A percentile compares a stretch with the other conserved stretches of the same genome.
Evolutionary conservation across 2,329 filamentous ascomycete genomes (phyloP).

Genomic region (Aspergillus bombycis): DNA sequence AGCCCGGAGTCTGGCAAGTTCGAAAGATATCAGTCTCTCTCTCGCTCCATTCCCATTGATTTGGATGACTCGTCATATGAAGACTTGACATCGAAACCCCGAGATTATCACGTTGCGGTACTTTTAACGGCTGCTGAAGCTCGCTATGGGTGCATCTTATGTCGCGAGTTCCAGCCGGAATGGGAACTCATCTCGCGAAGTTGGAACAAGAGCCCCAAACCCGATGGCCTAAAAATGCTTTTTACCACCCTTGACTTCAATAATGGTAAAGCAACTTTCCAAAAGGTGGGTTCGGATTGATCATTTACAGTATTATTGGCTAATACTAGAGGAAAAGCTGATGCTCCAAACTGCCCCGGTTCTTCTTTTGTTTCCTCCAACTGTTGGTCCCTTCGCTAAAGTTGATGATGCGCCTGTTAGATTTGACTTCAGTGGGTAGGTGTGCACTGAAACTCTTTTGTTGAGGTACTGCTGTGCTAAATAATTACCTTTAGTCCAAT

Average conservation of each 20-base stretch:
- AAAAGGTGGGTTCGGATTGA: constrained; percentile 66
- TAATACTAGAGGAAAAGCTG: constrained; percentile 60
- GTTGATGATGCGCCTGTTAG: constrained; percentile 69
- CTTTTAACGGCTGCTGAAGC: constrained; percentile 84
- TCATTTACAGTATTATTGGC: constrained; percentile 2
- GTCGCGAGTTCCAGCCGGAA: constrained; percentile 89
- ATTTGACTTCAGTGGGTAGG: constrained; percentile 87
- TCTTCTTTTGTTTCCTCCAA: constrained; percentile 84
- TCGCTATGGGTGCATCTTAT: constrained; percentile 82
- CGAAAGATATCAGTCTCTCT: constrained; percentile 69
- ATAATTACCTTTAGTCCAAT: constrained; percentile 58
- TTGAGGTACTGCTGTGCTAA: constrained; percentile 7
- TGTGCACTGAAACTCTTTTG: constrained; percentile 4
- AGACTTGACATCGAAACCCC: constrained; percentile 72
- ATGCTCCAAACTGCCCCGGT: constrained; percentile 93
- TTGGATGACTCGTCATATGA: constrained; percentile 76
- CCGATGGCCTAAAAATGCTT: constrained; percentile 57
- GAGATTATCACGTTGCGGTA: constrained; percentile 81
- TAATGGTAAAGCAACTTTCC: constrained; percentile 81
- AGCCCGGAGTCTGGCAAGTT: constrained; percentile 72
- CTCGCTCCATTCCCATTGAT: constrained; percentile 71
- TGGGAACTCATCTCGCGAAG: constrained; percentile 85
- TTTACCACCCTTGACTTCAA: constrained; percentile 87
- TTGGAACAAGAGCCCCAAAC: constrained; percentile 83
- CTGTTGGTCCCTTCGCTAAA: constrained; percentile 76